Base-by-base conservation (phyloP, 495 filamentous ascomycete genomes). In the Penicillium cinerascens region DNA sequence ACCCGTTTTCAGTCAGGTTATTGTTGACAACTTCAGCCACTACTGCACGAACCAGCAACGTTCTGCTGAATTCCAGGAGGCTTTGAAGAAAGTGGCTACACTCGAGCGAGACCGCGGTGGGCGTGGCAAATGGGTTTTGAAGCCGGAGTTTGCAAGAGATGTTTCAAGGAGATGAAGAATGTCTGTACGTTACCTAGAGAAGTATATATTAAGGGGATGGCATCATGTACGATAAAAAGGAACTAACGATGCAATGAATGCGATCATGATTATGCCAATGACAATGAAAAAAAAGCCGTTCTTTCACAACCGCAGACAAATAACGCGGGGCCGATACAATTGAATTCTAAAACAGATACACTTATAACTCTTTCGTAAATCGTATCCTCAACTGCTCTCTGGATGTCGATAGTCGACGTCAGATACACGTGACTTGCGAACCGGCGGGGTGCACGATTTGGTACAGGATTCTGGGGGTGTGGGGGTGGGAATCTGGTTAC, bases 1-100 rank as follows among this genome's bases (percentile, higher is more conserved):
- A 1, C 72, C 78, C 13, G 88, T 84, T 6, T 81, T 84, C 22
- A 89, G 84, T 16, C 86, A 91, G 71, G 76, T 84, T 68, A 69
- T 96, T 54, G 83, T 95, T 18, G 85, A 92, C 59, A 87, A 95
- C 54, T 95, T 92, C 42, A 82, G 84, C 61, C 75, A 74, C n/a
- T 82, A 73, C 49, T 84, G 82, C 55, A 72, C 69, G 1, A 83
- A 76, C 17, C 61, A 74, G 25, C 70, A 79, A 56, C 71, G 74
- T 40, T 79, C 75, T 22, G 74, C 76, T n/a, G 82, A 86, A 59
- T 87, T 87, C 58, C 80, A 82, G 60, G 79, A 81, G 54, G 79
- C 79, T 69, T 65, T 87, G 52, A 81, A 79, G 62, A 64, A 61
- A 49, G 78, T 87, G 56, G 84, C 84, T 33, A 70, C 47, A 42